phyloP scores from a whole-genome alignment of 192 early-diverging fungal species.

The Powellomyces hirtus region DNA sequence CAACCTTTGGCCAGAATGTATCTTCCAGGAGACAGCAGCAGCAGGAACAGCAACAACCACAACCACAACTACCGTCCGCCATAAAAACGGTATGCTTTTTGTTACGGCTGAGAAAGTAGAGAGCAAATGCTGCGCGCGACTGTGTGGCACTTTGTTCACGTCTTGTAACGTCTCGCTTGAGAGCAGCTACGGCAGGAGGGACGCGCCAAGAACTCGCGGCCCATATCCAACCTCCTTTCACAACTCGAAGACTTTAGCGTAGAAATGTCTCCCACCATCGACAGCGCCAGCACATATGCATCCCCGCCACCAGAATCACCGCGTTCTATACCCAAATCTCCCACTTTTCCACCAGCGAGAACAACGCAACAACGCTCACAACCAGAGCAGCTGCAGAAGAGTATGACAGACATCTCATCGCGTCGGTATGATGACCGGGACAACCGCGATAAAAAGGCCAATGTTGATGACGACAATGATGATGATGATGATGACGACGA shows the following conservation, averaged over 20 bases:
- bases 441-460: not conserved
- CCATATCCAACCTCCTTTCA: constrained; percentile 17
- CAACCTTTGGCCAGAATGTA: too few species aligned
- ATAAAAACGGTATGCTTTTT: not conserved
- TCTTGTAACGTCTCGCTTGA: not conserved
- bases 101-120: too few species aligned
- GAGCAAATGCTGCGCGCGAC: not conserved
- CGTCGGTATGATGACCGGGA: not conserved
- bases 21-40: too few species aligned
- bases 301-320: not conserved
- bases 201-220: not conserved
- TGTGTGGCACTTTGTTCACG: not conserved
- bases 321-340: not conserved
- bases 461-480: not conserved
- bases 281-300: not conserved
- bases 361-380: not conserved
- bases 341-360: not conserved
- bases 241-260: constrained; percentile 20
- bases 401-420: not conserved
- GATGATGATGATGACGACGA: constrained; percentile 1
- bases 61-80: too few species aligned
- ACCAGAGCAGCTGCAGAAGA: not conserved
- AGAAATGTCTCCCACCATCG: constrained; percentile 17
- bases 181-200: not conserved
- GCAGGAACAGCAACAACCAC: too few species aligned